Base-by-base conservation (phyloP, 2,329 filamentous ascomycete genomes). In the Fusarium sororula region DNA sequence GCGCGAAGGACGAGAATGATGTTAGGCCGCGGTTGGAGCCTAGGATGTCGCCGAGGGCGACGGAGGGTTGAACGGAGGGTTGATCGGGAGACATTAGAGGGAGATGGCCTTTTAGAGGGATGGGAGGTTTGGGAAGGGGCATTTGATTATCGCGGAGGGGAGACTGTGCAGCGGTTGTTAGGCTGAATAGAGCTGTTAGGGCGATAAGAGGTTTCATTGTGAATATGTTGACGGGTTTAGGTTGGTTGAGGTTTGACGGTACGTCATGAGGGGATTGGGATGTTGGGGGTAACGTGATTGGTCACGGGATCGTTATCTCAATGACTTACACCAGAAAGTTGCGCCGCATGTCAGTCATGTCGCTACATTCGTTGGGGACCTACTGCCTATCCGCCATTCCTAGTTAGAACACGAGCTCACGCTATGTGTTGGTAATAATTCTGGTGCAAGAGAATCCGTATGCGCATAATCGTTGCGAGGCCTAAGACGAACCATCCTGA, bases 41-140 rank as follows among this genome's bases (percentile, higher is more conserved):
- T 74, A 98, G 91, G 39, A 98, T 92, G 82, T 98, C 96, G 47
- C 92, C 93, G 63, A 98, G 90, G 69, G 94, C 90, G 38, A 96
- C 89, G 37, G 84, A 82, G 55, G 85, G 85, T 79, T 79, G 84
- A 63, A 81, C 72, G 39, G 80, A 74, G 53, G 78, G 79, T 11
- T 62, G 53, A 63, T 71, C 45, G 74, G 72, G 61, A 72, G 63
- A 17, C 74, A 81, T 81, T 68, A 76, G 69, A 66, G 77, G 80
- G 42, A 79, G 75, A 45, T 74, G 74, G 58, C 71, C 72, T 66
- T 63, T 70, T 38, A 71, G 69, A 55, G 63, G 74, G 22, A 53
- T 68, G 10, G 61, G 45, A 28, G 66, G 28, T 24, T 48, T 68
- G 15, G 53, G 26, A 4, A 60, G 42, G 6, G 55, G 53, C 7